Base-by-base conservation (phyloP, 306 rosid genomes). In the Prinsepia uniflora region DNA sequence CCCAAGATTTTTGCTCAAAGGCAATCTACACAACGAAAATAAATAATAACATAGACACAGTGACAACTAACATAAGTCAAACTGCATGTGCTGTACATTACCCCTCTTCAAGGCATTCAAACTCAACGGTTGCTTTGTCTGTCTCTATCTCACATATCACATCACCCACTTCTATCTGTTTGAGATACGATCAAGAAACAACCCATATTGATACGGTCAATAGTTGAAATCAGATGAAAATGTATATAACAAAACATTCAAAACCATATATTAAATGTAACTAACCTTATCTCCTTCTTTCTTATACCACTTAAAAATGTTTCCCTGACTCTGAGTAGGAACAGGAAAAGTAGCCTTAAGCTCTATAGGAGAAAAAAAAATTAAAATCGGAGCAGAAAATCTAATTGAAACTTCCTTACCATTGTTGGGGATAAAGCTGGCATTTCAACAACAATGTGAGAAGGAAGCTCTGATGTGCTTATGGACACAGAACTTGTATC, bases 221-320 rank as follows among this genome's bases (percentile, higher is more conserved):
- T 0, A 57, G 2, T 3, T 56, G 14, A 42, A n/a, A 59, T 70
- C 36, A 68, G 39, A 19, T 55, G 18, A 45, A 57, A 17, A 78
- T 63, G 64, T 39, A 56, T 45, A 71, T 30, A 42, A 44, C 20
- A 70, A 34, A 34, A 71, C 64, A 14, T 41, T 72, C 39, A 62
- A 17, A 71, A 64, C 49, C 63, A 42, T 75, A 17, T 39, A 65
- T 52, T 68, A 53, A 70, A 79, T 77, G 77, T 61, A 74, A 88
- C 96, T 67, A 74, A 91, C 98, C 98, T 90, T 94, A 75, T 94
- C 98, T 63, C 98, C 98, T 85, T 94, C 98, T 74, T 89, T 87
- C 86, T 94, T 94, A 77, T 76, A 82, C 98, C 98, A 94, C 65
- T 76, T 84, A 67, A 83, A 85, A 81, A 94, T 89, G 75, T 89